Conservation (phyloP, 2,329 filamentous ascomycete genomes). For the Calonectria pseudoturangicola region DNA sequence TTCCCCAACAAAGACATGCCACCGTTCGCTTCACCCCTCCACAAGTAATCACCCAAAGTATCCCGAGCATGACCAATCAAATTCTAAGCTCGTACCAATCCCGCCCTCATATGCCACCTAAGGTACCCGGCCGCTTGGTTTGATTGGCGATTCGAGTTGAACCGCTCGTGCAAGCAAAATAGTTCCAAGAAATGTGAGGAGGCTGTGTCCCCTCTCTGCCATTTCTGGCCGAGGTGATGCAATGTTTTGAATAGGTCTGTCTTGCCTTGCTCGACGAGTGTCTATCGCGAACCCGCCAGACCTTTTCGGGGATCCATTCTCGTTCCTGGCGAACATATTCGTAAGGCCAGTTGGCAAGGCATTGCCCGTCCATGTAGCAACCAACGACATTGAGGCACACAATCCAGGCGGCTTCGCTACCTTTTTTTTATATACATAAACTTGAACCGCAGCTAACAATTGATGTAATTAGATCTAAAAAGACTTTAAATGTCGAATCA, state of each 20-base stretch:
- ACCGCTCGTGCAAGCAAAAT: neutral
- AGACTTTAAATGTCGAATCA: conserved; percentile 94
- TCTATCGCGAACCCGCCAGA: neutral
- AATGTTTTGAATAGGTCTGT: neutral
- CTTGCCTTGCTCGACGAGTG: neutral
- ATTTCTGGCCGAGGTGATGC: conserved; percentile 26
- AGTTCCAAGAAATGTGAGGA: conserved; percentile 33
- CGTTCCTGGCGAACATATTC: neutral
- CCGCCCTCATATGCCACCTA: neutral
- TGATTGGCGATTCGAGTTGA: neutral
- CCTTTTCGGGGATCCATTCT: neutral
- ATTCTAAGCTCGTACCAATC: neutral
- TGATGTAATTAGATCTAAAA: conserved; percentile 72
- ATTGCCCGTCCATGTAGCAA: neutral
- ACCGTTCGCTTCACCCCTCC: neutral
- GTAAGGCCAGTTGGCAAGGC: too few species aligned
- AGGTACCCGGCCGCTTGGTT: conserved; percentile 2
- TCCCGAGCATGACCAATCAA: conserved; percentile 5
- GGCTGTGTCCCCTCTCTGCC: conserved; percentile 34
- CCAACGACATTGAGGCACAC: neutral
- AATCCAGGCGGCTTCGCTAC: neutral
- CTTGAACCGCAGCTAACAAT: conserved; percentile 45
- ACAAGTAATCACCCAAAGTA: conserved; percentile 8
- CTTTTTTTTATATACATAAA: neutral
- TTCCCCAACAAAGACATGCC: conserved; percentile 2